Conservation (phyloP, 257 asterid species). For the Jasminum sambac region DNA sequence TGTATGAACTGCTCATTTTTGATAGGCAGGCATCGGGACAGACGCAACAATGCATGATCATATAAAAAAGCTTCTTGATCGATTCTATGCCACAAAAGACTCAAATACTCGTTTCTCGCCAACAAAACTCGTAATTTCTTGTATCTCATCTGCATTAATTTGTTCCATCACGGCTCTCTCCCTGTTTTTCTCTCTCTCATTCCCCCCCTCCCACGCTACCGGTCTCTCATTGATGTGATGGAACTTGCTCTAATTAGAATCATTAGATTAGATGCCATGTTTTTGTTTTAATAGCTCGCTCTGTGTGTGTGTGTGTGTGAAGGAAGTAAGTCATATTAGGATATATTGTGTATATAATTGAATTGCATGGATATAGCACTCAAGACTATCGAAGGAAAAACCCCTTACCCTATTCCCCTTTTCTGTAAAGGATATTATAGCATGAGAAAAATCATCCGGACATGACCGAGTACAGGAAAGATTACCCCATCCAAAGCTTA, state of each 20-base stretch:
- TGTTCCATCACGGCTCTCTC: conserved; percentile 15
- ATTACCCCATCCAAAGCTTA: conserved; percentile 2
- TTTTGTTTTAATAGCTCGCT: conserved; percentile 11
- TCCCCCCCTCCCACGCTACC: not conserved
- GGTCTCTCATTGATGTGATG: conserved; percentile 5
- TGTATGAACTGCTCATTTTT: conserved; percentile 24
- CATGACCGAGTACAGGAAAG: conserved; percentile 10
- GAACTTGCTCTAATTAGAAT: conserved; percentile 26
- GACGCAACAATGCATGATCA: conserved; percentile 99
- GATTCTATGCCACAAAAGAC: conserved; percentile 87
- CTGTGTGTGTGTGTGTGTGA: too few relatives aligned
- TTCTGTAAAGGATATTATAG: not conserved
- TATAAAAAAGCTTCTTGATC: conserved; percentile 96
- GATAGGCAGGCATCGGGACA: conserved; percentile 90
- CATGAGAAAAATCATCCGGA: conserved; percentile 13
- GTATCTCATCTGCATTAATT: conserved; percentile 17
- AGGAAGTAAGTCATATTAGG: conserved; percentile 13
- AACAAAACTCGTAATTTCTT: conserved; percentile 73
- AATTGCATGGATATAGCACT: conserved; percentile 10
- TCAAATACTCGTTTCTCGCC: conserved; percentile 80
- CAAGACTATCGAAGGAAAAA: conserved; percentile 1
- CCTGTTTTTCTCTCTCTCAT: not conserved
- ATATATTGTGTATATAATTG: not conserved
- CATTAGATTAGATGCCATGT: not conserved
- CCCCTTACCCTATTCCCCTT: not conserved